These are phyloP conservation scores for Aspergillus wentii DNA, from an alignment of 495 filamentous ascomycete genomes.

Conservation along the genomic window DNA sequence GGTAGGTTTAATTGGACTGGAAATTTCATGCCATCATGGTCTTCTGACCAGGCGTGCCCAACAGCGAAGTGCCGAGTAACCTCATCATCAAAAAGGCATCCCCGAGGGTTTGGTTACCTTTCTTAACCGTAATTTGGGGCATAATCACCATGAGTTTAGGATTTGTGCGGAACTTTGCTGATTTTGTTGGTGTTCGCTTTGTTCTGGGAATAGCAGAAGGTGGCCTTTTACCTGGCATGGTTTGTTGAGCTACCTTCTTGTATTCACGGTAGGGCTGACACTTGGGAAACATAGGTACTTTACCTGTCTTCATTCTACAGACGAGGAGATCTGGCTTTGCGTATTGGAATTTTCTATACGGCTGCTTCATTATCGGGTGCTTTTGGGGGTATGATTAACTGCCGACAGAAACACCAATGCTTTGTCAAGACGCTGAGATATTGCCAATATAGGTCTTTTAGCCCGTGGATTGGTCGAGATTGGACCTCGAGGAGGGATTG, in stretches of 20 bases:
- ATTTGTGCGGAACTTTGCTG: conserved; percentile 42
- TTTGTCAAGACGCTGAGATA: not conserved
- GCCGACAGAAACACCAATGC: not conserved
- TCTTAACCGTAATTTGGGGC: conserved; percentile 60
- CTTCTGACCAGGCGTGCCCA: too few species aligned
- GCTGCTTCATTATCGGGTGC: conserved; percentile 65
- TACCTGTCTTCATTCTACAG: conserved; percentile 74
- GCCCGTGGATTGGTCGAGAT: conserved; percentile 67
- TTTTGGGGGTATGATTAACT: conserved; percentile 51
- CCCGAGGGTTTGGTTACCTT: conserved; percentile 61
- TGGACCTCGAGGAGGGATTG: conserved; percentile 40
- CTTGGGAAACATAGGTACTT: conserved; percentile 37
- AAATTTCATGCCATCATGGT: not conserved
- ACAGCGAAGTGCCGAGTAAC: conserved; percentile 40
- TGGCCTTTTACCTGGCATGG: conserved; percentile 70
- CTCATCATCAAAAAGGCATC: conserved; percentile 39
- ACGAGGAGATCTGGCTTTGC: conserved; percentile 60
- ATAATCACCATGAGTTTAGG: conserved; percentile 50
- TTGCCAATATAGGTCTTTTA: conserved; percentile 49
- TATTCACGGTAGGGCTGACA: not conserved
- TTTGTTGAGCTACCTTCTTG: conserved; percentile 26
- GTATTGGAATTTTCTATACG: conserved; percentile 75
- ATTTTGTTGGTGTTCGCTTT: conserved; percentile 53
- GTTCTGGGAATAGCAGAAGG: conserved; percentile 55
- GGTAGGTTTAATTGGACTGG: conserved; percentile 25